Base-by-base conservation (phyloP, 2,329 filamentous ascomycete species). In the Trichophyton benhamiae region DNA sequence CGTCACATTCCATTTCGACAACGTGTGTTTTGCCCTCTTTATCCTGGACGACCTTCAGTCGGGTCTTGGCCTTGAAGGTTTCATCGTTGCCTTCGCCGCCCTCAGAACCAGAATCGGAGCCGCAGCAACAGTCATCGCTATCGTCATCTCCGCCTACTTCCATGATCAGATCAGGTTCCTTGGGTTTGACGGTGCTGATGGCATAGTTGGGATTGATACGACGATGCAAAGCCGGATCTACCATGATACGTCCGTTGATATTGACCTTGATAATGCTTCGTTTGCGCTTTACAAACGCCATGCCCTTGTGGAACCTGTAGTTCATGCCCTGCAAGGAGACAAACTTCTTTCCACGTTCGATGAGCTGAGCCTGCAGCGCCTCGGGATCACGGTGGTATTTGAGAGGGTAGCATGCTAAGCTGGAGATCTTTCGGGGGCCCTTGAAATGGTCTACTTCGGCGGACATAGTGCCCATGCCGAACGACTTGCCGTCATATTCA, bases 161-260 rank as follows among this genome's bases (percentile, higher is more conserved):
- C 36, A 41, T 20, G 0, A 84, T 68, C 1, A 83, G 72, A 66
- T 87, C 83, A 27, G 83, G 80, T 62, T 91, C 86, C 66, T 88
- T 87, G 0, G 87, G 83, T 58, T 87, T 85, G 60, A 95, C 85
- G 1, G 82, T 80, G 22, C 87, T 89, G 67, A 92, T 83, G 0
- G 82, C 83, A 66, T 95, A 95, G 70, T 95, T 95, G 0, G 91
- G 88, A 66, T 94, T 89, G 72, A 92, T 88, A 38, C 89, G 83
- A 7, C 89, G 84, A 74, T 95, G 91, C 48, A 88, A 88, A 2
- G 84, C 84, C 0, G 89, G 84, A 69, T 96, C 91, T 25, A 96
- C 80, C 90, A 96, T 96, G 65, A 95, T 82, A 33, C 91, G 85
- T 17, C 90, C 88, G 65, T 91, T 89, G 72, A 95, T 87, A 69